phyloP scores from a whole-genome alignment of 2,329 filamentous ascomycete species.

The Fusarium coffeatum region DNA sequence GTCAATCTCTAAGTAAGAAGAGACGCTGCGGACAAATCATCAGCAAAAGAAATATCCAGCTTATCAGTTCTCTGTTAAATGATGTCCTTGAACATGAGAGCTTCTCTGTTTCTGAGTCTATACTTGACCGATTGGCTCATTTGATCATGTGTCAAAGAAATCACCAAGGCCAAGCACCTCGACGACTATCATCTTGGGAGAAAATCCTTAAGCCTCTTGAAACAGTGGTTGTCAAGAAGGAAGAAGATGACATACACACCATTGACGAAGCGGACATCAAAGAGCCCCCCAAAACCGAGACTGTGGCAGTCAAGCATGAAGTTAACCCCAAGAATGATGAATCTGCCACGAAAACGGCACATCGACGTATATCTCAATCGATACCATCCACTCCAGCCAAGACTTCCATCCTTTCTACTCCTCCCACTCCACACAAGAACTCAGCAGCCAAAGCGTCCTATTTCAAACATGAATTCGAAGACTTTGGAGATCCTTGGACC shows the following conservation, averaged over 20 bases:
- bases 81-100: slow-evolving; percentile 18
- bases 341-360: neutral
- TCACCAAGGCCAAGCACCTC: slow-evolving; percentile 1
- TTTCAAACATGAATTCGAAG: slow-evolving; percentile 34
- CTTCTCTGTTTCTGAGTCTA: slow-evolving; percentile 23
- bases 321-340: neutral
- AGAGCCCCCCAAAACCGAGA: neutral
- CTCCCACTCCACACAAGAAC: neutral
- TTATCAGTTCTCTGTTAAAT: slow-evolving; percentile 16
- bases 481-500: slow-evolving; percentile 17
- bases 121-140: slow-evolving; percentile 26
- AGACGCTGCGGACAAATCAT: slow-evolving; percentile 2
- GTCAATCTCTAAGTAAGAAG: neutral
- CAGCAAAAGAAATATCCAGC: slow-evolving; percentile 5
- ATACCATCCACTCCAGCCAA: neutral
- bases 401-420: neutral
- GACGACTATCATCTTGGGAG: slow-evolving; percentile 26
- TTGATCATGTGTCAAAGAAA: slow-evolving; percentile 31
- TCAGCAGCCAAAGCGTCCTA: neutral
- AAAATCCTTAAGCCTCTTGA: slow-evolving; percentile 8
- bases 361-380: neutral
- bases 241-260: slow-evolving; percentile 6
- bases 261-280: neutral
- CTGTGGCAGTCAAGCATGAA: slow-evolving; percentile 2
- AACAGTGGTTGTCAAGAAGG: slow-evolving; percentile 8